Percentiles rank a stretch among this genome's conserved stretches.
phyloP scores from a whole-genome alignment of 306 rosid species.

The Quercus dentata region DNA sequence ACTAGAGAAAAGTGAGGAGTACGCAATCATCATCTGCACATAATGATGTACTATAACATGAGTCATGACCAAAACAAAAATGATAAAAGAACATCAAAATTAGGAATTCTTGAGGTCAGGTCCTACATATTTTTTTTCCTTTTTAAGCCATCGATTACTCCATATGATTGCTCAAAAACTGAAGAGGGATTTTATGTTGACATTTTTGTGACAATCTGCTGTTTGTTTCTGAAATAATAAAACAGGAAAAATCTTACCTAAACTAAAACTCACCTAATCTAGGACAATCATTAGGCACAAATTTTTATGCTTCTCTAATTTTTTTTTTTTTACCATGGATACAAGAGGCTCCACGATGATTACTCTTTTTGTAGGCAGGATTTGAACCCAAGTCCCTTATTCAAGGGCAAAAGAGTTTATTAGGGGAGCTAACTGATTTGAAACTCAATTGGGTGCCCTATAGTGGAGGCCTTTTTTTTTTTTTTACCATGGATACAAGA shows the following conservation, averaged over 20 bases:
- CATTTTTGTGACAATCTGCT: background rate
- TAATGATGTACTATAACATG: constrained; percentile 11
- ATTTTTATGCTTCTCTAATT: background rate
- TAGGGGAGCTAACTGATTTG: too few relatives aligned
- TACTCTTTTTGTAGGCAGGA: too few relatives aligned
- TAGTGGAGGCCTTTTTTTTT: too few relatives aligned
- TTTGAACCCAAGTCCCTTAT: too few relatives aligned
- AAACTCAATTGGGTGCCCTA: background rate
- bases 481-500: too few relatives aligned
- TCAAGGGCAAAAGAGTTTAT: too few relatives aligned
- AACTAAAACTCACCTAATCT: too few relatives aligned
- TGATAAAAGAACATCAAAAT: background rate
- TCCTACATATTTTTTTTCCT: background rate
- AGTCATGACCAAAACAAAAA: background rate
- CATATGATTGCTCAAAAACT: background rate
- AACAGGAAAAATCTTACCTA: background rate
- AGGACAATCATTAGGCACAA: background rate
- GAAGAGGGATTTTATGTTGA: background rate
- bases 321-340: too few relatives aligned
- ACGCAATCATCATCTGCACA: constrained; percentile 64
- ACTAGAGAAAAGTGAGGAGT: constrained; percentile 56
- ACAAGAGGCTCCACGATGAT: too few relatives aligned
- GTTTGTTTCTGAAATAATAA: background rate
- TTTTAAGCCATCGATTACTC: background rate
- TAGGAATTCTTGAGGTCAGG: background rate